A percentile compares a stretch with the other conserved stretches of the same genome.
Conservation (phyloP, 352 stramenopile species). For the Phytophthora cajani region DNA sequence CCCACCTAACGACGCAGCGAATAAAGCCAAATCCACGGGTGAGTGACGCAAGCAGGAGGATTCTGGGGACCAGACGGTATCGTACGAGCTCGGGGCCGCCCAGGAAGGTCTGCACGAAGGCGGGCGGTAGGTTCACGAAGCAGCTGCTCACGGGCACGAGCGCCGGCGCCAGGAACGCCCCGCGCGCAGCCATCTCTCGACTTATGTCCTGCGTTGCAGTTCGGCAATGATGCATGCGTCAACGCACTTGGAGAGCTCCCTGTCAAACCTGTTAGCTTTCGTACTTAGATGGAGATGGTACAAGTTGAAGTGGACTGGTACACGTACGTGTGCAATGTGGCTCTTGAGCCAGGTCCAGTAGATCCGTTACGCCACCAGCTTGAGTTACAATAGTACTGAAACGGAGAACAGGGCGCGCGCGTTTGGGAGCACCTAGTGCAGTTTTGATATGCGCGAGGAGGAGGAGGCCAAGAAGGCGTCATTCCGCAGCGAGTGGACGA, state of each 20-base stretch:
- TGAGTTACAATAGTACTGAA: slow-evolving; percentile 6
- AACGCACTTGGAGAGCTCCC: slow-evolving; percentile 22
- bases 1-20: slow-evolving; percentile 28
- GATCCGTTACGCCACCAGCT: neutral
- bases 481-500: slow-evolving; percentile 49
- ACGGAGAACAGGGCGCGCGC: neutral
- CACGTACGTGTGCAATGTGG: neutral
- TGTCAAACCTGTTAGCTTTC: neutral
- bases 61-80: neutral
- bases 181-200: slow-evolving; percentile 42
- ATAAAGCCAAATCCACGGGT: neutral
- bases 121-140: slow-evolving; percentile 74
- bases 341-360: too few species aligned
- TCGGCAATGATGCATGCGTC: slow-evolving; percentile 26
- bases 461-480: slow-evolving; percentile 17
- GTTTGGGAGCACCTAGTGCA: too few species aligned
- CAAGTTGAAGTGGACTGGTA: slow-evolving; percentile 25
- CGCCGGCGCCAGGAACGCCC: slow-evolving; percentile 68
- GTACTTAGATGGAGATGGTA: slow-evolving; percentile 20
- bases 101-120: slow-evolving; percentile 75
- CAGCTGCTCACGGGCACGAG: slow-evolving; percentile 71
- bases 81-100: slow-evolving; percentile 41
- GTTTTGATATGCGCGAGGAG: slow-evolving; percentile 1
- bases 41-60: neutral
- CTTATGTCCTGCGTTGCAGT: slow-evolving; percentile 10